Evolutionary conservation across 495 filamentous ascomycete genomes (phyloP), one percentile per base, ranked within the genome.

Genomic region (Amniculicola lignicola): DNA sequence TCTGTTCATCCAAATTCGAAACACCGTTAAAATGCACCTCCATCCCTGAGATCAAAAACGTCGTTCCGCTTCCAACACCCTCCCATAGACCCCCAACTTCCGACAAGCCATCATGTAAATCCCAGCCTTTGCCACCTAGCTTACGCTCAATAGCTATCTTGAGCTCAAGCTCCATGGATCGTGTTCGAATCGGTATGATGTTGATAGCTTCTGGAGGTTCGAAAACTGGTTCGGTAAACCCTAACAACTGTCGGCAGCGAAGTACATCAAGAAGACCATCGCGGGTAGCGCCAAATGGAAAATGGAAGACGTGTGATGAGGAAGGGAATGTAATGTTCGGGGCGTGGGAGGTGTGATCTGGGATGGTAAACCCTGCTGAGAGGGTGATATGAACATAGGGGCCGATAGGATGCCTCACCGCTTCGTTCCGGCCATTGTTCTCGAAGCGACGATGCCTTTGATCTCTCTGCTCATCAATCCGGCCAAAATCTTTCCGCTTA

Each of bases 1-100:
- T 21, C 11, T 6, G 28, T 4, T 15, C 6, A 3, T 31, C 24
- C 3, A 21, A 3, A 7, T 49, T 40, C 37, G 37, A 40, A 23
- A 51, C 21, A 38, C 31, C 47, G 2, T 49, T 27, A 24, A 49
- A 49, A 19, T 35, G 37, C 6, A 51, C 47, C 16, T 51, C 47
- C 5, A n/a, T 24, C 18, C 18, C 21, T 10, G 25, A 36, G 2
- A 51, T 36, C 3, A 51, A 18, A 25, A 25, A 51, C 14, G 47
- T 51, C 23, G 23, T 23, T 2, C 47, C 47, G 18, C 40, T 5
- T 10, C 47, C 35, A 14, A 39, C 47, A 3, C 18, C 25, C 3
- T 51, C 14, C 47, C 47, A 51, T 7, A n/a, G 6, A 12, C 27
- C n/a, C 15, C 45, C 29, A 4, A 49, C 45, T 35, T 51, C 18